Evolutionary conservation across 371 early-diverging fungal genomes (phyloP).

Genomic region (Saksenaea oblongispora): DNA sequence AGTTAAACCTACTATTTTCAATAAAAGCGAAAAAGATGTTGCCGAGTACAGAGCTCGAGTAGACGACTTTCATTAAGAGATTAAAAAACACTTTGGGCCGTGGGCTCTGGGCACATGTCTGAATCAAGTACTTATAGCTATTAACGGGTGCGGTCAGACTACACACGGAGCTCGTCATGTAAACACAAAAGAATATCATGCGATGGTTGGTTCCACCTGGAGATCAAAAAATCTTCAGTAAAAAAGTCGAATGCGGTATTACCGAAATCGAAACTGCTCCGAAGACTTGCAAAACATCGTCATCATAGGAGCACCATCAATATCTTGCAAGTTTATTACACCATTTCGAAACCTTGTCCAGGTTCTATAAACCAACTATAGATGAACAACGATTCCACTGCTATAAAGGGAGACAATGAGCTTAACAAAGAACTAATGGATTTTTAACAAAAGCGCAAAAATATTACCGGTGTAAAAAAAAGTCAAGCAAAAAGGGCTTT

Average conservation of each 20-base stretch:
- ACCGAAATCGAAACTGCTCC: not conserved
- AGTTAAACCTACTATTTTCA: too few relatives aligned
- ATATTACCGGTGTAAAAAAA: not conserved
- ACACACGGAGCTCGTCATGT: too few relatives aligned
- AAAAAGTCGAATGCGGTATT: not conserved
- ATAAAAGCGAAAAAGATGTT: too few relatives aligned
- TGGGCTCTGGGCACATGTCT: too few relatives aligned
- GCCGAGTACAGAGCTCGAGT: too few relatives aligned
- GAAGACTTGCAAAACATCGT: not conserved
- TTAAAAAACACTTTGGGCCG: too few relatives aligned
- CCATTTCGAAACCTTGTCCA: not conserved
- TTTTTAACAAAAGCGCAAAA: not conserved
- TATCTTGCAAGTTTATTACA: not conserved
- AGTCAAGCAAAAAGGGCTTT: not conserved
- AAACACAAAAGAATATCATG: too few relatives aligned
- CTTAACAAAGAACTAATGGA: not conserved
- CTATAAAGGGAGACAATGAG: not conserved
- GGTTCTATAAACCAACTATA: not conserved
- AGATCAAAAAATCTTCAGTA: not conserved
- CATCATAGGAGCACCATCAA: not conserved
- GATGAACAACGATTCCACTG: slow-evolving; percentile 6
- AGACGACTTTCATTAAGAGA: too few relatives aligned
- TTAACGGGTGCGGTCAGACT: too few relatives aligned
- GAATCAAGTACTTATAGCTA: too few relatives aligned
- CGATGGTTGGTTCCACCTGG: not conserved